Base-by-base conservation (phyloP, 257 asterid species). In the Galeopsis tetrahit region DNA sequence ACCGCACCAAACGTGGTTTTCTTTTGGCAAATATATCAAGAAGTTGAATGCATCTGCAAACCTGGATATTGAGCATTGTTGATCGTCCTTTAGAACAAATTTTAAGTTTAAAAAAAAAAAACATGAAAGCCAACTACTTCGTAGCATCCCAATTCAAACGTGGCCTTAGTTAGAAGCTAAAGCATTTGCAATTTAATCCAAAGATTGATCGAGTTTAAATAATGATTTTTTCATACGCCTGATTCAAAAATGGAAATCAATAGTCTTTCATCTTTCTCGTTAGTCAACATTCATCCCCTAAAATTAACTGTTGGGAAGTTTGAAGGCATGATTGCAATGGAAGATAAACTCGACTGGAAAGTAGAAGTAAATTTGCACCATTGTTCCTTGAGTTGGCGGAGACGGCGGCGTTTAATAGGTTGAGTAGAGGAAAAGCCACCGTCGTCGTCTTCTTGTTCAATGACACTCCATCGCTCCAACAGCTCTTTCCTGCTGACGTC, bases 11-110 rank as follows among this genome's bases (percentile, higher is more conserved):
- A 90, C 90, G 73, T 94, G 99, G 21, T 76, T 69, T 66, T 81
- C 90, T 38, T 79, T 66, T 10, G 98, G 93, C 82, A 91, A 80
- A 70, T 78, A 71, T 52, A 81, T 88, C 83, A 94, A 68, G 75
- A 89, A 85, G 78, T 73, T 88, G 92, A 91, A 94, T 64, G 95
- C 96, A 70, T 94, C 97, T 9, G 96, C 81, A 90, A 94, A 94
- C 98, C 98, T 93, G 93, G 64, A 75, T 33, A 60, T 9, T 40
- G 46, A 69, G 59, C 35, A 52, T 21, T 32, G 62, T 42, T 14
- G 62, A 71, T 14, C 34, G 38, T 11, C 14, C 56, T 51, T 44
- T 70, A 68, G 60, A 17, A 42, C 8, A 38, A 69, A 67, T 36
- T 43, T 43, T 17, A 51, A 15, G 28, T 21, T 21, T 4, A 68